These are phyloP conservation scores for Pichia sp. DNA, from an alignment of 1,139 yeast genomes.

Conservation along the genomic window DNA sequence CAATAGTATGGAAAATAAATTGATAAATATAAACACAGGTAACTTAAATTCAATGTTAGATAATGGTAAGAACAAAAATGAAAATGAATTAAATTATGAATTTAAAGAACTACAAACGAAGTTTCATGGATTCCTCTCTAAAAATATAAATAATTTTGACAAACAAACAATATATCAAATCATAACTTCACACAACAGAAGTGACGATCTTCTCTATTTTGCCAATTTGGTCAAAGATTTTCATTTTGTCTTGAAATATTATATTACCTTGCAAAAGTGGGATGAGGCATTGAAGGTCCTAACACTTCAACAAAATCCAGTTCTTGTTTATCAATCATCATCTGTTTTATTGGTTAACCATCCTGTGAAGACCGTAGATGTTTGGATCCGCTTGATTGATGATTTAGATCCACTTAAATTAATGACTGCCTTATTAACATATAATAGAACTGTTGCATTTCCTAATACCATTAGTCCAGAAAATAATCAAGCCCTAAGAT, in stretches of 20 bases:
- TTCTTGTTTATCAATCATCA: slow-evolving; percentile 58
- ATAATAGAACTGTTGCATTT: slow-evolving; percentile 42
- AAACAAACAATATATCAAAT: slow-evolving; percentile 66
- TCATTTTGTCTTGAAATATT: slow-evolving; percentile 60
- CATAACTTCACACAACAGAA: slow-evolving; percentile 58
- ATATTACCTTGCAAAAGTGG: slow-evolving; percentile 72
- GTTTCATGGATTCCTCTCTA: slow-evolving; percentile 48
- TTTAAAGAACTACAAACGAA: slow-evolving; percentile 29
- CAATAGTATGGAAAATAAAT: slow-evolving; percentile 40
- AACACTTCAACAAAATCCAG: slow-evolving; percentile 40
- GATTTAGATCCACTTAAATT: slow-evolving; percentile 50
- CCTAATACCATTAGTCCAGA: slow-evolving; percentile 28
- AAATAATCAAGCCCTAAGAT: slow-evolving; percentile 61
- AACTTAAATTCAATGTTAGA: slow-evolving; percentile 2
- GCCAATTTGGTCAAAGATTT: slow-evolving; percentile 68
- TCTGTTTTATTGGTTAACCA: slow-evolving; percentile 61
- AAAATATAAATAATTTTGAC: slow-evolving; percentile 49
- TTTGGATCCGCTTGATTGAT: slow-evolving; percentile 61
- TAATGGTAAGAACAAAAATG: slow-evolving; percentile 16
- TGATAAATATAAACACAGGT: slow-evolving; percentile 3
- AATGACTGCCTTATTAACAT: slow-evolving; percentile 70
- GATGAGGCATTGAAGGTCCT: slow-evolving; percentile 58
- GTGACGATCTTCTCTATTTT: slow-evolving; percentile 56
- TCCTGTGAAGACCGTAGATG: slow-evolving; percentile 65
- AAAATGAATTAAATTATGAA: slow-evolving; percentile 9